Base-by-base conservation (phyloP, 805 yeast genomes). In the Candida boidinii region DNA sequence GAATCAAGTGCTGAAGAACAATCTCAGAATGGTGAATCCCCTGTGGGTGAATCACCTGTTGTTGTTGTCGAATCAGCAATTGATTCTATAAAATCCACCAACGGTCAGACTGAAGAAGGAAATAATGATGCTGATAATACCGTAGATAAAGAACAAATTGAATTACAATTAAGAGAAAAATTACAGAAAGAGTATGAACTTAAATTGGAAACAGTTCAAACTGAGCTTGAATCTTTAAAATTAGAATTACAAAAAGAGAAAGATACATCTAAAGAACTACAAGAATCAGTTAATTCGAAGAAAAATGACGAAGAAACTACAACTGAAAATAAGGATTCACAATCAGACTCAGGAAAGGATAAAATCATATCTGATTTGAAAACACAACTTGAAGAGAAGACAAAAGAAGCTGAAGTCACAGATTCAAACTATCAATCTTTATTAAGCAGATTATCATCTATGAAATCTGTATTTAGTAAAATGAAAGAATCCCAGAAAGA, bases 401-500 rank as follows among this genome's bases (percentile, higher is more conserved):
- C 61, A 20, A 58, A 62, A 23, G 85, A 79, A 45, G 66, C 79
- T 35, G 79, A 70, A 30, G 66, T 69, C 20, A 64, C 70, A 19
- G 74, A 78, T 43, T 60, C 65, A 2, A 75, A 76, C 40, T 79
- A 81, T 46, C 79, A 79, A 39, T 62, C 70, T 4, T 54, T 83
- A 21, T 53, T 83, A 38, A 73, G 72, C 40, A 68, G 79, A 49
- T 52, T 83, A 13, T 71, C 85, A 1, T 71, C 83, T 2, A 81
- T 82, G 90, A 82, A 80, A 43, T 60, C 78, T 1, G 69, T 82
- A 2, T 82, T 82, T 53, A 65, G 60, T 25, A 81, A 82, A 42
- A 79, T 81, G 84, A 79, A 81, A 48, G 79, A 73, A 36, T 62
- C 85, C 0, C 79, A 81, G 47, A 57, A 53, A 3, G 83, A 80